Percentiles rank a stretch among this genome's conserved stretches.
phyloP scores from a whole-genome alignment of 257 asterid species.

The Linderniella brevidens region DNA sequence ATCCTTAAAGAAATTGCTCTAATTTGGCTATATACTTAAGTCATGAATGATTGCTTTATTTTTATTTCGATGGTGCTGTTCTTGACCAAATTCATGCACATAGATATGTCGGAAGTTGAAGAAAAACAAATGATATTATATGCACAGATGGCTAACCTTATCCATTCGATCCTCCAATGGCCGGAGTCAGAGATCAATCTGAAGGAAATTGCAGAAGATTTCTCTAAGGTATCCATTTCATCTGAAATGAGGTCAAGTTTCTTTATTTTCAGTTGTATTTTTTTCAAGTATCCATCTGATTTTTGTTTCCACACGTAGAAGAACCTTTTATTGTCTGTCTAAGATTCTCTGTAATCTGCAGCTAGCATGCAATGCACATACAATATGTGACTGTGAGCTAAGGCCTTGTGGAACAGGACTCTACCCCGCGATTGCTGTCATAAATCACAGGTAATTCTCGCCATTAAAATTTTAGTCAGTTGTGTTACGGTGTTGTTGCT shows the following conservation, averaged over 20 bases:
- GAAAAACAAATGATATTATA: slow-evolving; percentile 71
- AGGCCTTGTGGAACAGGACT: slow-evolving; percentile 89
- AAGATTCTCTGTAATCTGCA: slow-evolving; percentile 15
- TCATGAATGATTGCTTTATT: not conserved
- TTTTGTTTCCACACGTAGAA: too few species aligned
- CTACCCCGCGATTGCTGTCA: slow-evolving; percentile 68
- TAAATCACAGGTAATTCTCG: slow-evolving; percentile 72
- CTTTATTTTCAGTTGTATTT: too few species aligned
- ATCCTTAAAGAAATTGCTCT: slow-evolving; percentile 30
- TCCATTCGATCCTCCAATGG: slow-evolving; percentile 59
- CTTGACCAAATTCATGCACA: slow-evolving; percentile 21
- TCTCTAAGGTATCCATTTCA: slow-evolving; percentile 74
- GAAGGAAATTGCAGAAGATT: slow-evolving; percentile 63
- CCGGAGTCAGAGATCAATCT: slow-evolving; percentile 49
- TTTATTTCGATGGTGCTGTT: slow-evolving; percentile 7
- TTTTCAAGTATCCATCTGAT: too few species aligned
- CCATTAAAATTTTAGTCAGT: not conserved
- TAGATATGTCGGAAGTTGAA: slow-evolving; percentile 56
- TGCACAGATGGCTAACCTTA: slow-evolving; percentile 96
- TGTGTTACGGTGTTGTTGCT: not conserved
- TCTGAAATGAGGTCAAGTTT: too few species aligned
- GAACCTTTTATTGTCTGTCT: too few species aligned
- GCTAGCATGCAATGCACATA: slow-evolving; percentile 98
- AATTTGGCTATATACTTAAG: slow-evolving; percentile 5
- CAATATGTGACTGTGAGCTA: slow-evolving; percentile 80